Base-by-base conservation (phyloP, 2,329 filamentous ascomycete species). In the Xylaria hypoxylon region DNA sequence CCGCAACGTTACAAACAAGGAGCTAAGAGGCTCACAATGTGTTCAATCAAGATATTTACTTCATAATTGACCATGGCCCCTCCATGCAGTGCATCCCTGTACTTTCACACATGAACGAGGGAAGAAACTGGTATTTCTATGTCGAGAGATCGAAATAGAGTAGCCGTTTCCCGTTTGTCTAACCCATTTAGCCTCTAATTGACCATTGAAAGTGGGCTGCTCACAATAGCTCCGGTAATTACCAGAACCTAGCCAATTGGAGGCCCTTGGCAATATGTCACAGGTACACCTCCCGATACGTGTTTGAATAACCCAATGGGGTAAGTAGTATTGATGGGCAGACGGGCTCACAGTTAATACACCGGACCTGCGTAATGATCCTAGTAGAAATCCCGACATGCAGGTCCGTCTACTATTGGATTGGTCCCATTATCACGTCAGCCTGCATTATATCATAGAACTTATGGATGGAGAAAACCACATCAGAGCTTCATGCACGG, bases 1-100 rank as follows among this genome's bases (percentile, higher is more conserved):
- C 55, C 47, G 59, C 63, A 66, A 66, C 62, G 63, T 65, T 66
- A 62, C 63, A 62, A 62, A 59, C 22, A 65, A 13, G 55, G 28
- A 26, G 42, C 44, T 26, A 31, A 8, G 44, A 44, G 22, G 33
- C 44, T 45, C 42, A 19, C n/a, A 64, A 66, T 45, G 33, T n/a
- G 42, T 28, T 53, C n/a, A 31, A 45, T 57, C 44, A 61, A 58
- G 51, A 24, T 19, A 44, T 62, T 45, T 11, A 33, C 17, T n/a
- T 48, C 24, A 28, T 33, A 6, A 3, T 33, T 31, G 38, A 57
- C n/a, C 15, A 15, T 31, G n/a, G 7, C 33, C 24, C 26, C 45
- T 40, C 31, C 19, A 57, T 33, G 52, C 59, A 42, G 26, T 11
- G n/a, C 48, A 59, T 51, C 59, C 45, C 40, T 35, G 52, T 28